phyloP scores from a whole-genome alignment of 2,329 filamentous ascomycete species.

The Epichloe uncinata region DNA sequence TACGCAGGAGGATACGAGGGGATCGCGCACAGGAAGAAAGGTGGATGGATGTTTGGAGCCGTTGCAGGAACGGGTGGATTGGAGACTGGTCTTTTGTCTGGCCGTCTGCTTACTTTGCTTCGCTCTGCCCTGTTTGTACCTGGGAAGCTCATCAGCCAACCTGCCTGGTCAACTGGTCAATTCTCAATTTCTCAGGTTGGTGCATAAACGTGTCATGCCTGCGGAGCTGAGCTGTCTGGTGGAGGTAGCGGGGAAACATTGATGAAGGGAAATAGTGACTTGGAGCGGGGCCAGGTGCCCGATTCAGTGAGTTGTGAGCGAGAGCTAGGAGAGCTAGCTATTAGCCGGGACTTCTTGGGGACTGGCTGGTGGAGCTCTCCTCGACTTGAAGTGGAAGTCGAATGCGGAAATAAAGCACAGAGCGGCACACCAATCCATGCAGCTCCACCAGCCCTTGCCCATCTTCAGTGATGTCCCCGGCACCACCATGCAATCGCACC shows the following conservation, averaged over 20 bases:
- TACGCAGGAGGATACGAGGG: slow-evolving; percentile 1
- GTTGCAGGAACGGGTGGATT: background rate
- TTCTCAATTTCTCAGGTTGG: no score
- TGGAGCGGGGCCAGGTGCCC: no score
- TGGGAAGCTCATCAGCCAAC: no score
- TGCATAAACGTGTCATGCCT: background rate
- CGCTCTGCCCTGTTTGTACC: no score
- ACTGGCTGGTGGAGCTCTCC: background rate
- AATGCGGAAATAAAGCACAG: slow-evolving; percentile 2
- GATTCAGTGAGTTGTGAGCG: background rate
- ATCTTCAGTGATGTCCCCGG: background rate
- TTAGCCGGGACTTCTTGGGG: no score
- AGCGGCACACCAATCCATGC: background rate
- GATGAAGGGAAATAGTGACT: no score
- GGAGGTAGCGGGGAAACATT: background rate
- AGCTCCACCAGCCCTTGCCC: background rate
- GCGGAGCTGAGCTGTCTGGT: background rate
- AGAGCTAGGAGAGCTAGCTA: no score
- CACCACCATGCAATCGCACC: no score
- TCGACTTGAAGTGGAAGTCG: background rate
- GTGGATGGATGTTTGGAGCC: background rate
- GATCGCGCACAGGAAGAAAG: background rate
- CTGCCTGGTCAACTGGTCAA: no score
- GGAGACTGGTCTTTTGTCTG: background rate
- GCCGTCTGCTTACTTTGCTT: background rate